Evolutionary conservation across 2,329 filamentous ascomycete genomes (phyloP).

Genomic region (Teratosphaeria epicoccoides): DNA sequence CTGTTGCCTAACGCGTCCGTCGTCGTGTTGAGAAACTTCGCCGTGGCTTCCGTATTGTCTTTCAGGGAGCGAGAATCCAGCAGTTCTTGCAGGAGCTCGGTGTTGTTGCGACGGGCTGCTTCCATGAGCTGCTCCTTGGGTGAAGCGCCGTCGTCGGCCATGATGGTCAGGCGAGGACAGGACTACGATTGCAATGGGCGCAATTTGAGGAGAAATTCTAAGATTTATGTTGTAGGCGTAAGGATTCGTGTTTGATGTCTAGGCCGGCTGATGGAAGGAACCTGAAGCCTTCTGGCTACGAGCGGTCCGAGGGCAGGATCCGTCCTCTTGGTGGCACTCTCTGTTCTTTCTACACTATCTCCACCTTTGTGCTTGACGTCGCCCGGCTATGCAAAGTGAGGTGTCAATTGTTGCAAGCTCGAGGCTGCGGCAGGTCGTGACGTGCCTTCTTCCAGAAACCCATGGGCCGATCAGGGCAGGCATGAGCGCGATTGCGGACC

Average conservation of each 20-base stretch:
- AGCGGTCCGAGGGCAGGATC: not conserved
- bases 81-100: slow-evolving; percentile 67
- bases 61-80: slow-evolving; percentile 43
- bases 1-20: slow-evolving; percentile 79
- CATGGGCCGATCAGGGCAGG: not conserved
- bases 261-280: not conserved
- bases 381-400: not conserved
- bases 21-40: slow-evolving; percentile 72
- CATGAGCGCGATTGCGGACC: not conserved
- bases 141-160: slow-evolving; percentile 60
- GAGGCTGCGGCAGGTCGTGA: not conserved
- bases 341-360: not conserved
- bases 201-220: not conserved
- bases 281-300: not conserved
- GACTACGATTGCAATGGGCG: not conserved
- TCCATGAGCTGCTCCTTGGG: slow-evolving; percentile 79
- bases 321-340: not conserved
- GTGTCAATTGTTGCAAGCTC: not conserved
- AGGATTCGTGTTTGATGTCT: not conserved
- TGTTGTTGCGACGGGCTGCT: slow-evolving; percentile 87
- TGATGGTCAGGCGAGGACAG: not conserved
- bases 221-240: not conserved
- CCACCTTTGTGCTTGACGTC: not conserved
- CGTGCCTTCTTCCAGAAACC: not conserved
- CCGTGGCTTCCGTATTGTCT: slow-evolving; percentile 49